These are phyloP conservation scores for Aureobasidium uvarum DNA, from an alignment of 2,329 filamentous ascomycete genomes.

Conservation along the genomic window DNA sequence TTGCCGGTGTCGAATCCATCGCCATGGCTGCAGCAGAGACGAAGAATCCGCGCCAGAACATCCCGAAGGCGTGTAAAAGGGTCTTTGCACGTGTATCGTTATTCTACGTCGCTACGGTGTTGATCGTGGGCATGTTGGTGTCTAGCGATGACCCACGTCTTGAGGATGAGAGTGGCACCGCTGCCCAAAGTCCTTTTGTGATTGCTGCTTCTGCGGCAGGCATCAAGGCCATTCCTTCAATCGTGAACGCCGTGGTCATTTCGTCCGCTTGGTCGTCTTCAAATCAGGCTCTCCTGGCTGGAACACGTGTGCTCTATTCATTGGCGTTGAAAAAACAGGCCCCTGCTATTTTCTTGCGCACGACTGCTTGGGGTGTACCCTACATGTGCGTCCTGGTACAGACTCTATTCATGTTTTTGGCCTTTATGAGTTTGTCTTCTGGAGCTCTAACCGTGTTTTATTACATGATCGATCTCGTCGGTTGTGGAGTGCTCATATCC, in stretches of 20 bases:
- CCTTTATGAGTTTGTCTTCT: conserved; percentile 47
- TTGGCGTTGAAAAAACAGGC: conserved; percentile 70
- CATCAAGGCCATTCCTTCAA: conserved; percentile 61
- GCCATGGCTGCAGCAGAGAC: conserved; percentile 79
- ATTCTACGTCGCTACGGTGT: conserved; percentile 73
- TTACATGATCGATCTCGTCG: conserved; percentile 50
- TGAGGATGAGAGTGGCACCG: conserved; percentile 47
- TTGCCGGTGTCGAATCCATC: conserved; percentile 72
- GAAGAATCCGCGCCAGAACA: conserved; percentile 72
- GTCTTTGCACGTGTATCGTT: conserved; percentile 79
- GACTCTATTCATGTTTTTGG: conserved; percentile 61
- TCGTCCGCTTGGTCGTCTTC: conserved; percentile 74
- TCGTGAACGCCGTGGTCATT: conserved; percentile 71
- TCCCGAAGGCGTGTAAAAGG: conserved; percentile 74
- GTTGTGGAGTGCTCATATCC: conserved; percentile 39
- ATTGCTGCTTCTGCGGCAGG: conserved; percentile 67
- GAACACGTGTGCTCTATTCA: conserved; percentile 69
- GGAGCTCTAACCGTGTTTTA: conserved; percentile 46
- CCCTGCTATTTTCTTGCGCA: conserved; percentile 67
- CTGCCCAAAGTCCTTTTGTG: conserved; percentile 68
- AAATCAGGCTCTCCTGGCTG: conserved; percentile 75
- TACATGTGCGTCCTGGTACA: conserved; percentile 63
- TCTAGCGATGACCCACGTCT: conserved; percentile 59
- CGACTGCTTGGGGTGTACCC: conserved; percentile 69
- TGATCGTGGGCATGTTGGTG: conserved; percentile 73